Evolutionary conservation across 495 filamentous ascomycete genomes (phyloP).

Genomic region (Neohortaea acidophila): DNA sequence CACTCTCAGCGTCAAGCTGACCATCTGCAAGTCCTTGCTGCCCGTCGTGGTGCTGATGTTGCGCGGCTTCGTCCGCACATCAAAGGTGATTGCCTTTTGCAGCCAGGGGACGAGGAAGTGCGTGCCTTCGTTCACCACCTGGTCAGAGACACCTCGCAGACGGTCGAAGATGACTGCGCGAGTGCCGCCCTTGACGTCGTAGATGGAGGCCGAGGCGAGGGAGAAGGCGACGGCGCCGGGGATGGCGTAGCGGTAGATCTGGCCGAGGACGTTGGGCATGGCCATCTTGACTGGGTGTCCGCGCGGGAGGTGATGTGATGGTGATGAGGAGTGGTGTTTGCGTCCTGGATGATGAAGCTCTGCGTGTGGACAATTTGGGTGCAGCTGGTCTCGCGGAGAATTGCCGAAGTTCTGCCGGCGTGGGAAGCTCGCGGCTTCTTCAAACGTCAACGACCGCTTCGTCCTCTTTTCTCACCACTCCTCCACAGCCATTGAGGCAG

Average conservation of each 20-base stretch:
- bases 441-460: not conserved
- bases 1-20: constrained; percentile 91
- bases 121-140: constrained; percentile 87
- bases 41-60: constrained; percentile 97
- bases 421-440: not conserved
- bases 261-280: constrained; percentile 44
- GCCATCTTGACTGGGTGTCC: constrained; percentile 31
- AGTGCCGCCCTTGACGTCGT: constrained; percentile 90
- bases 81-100: constrained; percentile 85
- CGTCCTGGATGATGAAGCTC: too few relatives aligned
- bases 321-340: constrained; percentile 7
- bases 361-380: too few relatives aligned
- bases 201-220: constrained; percentile 61
- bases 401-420: too few relatives aligned
- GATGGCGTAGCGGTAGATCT: constrained; percentile 54
- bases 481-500: too few relatives aligned
- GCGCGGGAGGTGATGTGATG: constrained; percentile 3
- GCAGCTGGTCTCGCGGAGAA: too few relatives aligned
- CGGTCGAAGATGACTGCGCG: constrained; percentile 98
- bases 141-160: constrained; percentile 78
- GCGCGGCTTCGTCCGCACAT: constrained; percentile 92
- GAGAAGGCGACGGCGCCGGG: constrained; percentile 49
- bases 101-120: constrained; percentile 96
- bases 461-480: too few relatives aligned
- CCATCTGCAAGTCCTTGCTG: constrained; percentile 99